Conservation (phyloP, 768 basidiomycete species). For the Auriscalpium orientale region DNA sequence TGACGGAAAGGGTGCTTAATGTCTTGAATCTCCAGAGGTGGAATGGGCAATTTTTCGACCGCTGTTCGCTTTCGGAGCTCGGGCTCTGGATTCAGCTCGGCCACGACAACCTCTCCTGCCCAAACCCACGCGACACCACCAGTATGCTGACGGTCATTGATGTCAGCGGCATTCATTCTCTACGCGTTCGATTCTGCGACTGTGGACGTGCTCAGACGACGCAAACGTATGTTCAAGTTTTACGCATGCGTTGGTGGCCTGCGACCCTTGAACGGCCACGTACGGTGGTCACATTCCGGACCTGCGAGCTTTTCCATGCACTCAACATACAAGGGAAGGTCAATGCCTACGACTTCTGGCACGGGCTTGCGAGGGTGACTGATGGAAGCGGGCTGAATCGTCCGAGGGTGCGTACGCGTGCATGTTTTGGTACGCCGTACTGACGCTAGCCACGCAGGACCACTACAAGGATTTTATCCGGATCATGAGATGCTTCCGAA, state of each 20-base stretch:
- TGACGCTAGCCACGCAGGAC: no score
- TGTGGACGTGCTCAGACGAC: background rate
- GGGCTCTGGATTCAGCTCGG: background rate
- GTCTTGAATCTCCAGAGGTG: background rate
- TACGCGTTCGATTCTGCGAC: background rate
- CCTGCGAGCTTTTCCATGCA: background rate
- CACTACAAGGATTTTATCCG: slow-evolving; percentile 3
- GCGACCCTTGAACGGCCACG: background rate
- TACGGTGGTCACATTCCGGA: background rate
- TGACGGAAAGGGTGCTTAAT: no score
- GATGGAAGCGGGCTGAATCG: background rate
- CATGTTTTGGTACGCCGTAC: no score
- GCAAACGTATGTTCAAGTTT: background rate
- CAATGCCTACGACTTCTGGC: background rate
- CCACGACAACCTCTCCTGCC: background rate
- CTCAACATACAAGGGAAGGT: background rate
- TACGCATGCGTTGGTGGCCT: background rate
- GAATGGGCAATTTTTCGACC: background rate
- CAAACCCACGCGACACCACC: background rate
- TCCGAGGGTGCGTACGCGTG: slow-evolving; percentile 10
- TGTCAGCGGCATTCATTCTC: background rate
- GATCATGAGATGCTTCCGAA: slow-evolving; percentile 11
- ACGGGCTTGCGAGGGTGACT: background rate
- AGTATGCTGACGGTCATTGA: background rate
- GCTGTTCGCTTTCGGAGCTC: background rate